These are phyloP conservation scores for Solanum sparsipilum DNA, from an alignment of 257 asterid species.

Conservation along the genomic window DNA sequence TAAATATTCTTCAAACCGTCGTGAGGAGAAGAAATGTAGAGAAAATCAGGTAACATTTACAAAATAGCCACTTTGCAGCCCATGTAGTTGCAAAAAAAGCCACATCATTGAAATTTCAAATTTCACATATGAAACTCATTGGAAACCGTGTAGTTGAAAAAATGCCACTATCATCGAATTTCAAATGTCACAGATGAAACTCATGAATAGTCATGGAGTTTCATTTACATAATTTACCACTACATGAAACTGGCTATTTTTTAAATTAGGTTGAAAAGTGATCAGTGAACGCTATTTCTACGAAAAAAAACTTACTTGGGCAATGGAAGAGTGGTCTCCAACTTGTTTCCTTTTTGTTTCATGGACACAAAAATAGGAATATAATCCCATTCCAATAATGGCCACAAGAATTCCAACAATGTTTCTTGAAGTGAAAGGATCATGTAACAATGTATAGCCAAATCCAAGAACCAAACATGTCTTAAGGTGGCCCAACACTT, in stretches of 20 bases:
- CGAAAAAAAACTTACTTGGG: slow-evolving; percentile 24
- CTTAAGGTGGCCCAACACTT: slow-evolving; percentile 77
- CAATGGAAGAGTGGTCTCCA: slow-evolving; percentile 30
- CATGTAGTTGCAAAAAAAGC: too few relatives aligned
- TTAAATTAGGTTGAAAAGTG: background rate
- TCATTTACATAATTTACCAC: background rate
- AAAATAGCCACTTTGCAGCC: background rate
- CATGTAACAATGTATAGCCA: slow-evolving; percentile 78
- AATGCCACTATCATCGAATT: background rate
- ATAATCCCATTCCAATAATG: slow-evolving; percentile 74
- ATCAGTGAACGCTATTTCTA: background rate
- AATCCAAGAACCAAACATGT: slow-evolving; percentile 86
- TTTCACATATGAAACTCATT: too few relatives aligned
- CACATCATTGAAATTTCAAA: too few relatives aligned
- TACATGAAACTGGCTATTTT: background rate
- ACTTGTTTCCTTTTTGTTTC: slow-evolving; percentile 58
- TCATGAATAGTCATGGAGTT: background rate
- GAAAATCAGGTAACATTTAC: background rate
- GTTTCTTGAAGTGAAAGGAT: slow-evolving; percentile 72
- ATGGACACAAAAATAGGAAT: slow-evolving; percentile 68
- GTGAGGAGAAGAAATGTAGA: too few relatives aligned
- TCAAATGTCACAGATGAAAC: background rate
- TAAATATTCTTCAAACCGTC: too few relatives aligned
- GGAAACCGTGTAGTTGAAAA: rapidly evolving
- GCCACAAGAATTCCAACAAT: slow-evolving; percentile 70